Base-by-base conservation (phyloP, 108 stramenopile genomes). In the Nannochloropsis gaditana region DNA sequence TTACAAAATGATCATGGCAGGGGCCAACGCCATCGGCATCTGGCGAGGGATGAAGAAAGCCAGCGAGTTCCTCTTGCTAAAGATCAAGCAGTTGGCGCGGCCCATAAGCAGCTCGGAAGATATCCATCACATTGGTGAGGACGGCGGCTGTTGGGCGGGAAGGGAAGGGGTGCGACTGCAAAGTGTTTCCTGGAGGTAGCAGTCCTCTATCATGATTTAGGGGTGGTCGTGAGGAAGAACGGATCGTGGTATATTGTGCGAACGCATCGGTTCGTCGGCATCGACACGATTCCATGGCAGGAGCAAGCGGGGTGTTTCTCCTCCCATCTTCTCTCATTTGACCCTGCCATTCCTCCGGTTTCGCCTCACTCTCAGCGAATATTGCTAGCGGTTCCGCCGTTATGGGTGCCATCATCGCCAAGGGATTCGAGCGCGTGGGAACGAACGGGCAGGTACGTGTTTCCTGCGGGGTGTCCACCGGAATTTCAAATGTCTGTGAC, bases 331-430 rank as follows among this genome's bases (percentile, higher is more conserved):
- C 31, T 31, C 31, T 31, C 31, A 31, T 31, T 31, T 31, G 31
- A 31, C 31, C 31, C 31, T 31, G 31, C 59, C 59, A 3, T 73
- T n/a, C 5, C 59, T 73, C 8, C 2, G 19, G 15, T 73, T 73
- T 15, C 15, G 10, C 1, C 15, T 0, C 15, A 11, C 47, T 73
- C n/a, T 73, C 4, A 73, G 59, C 59, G 19, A 73, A 15, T n/a
- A 73, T 73, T 73, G 59, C 59, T 0, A 73, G 59, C n/a, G 59
- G 59, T 4, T 73, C 59, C 15, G 59, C 59, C 8, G 95, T 94
- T 45, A 96, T 98, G 96, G 96, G 97, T 44, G 91, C 93, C 42
- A 96, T 98, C 85, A 96, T 98, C 88, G 95, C 97, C 81, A 94
- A 95, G 87, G 96, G 95, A 41, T 95, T 94, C 41, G 95, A 96